phyloP scores from a whole-genome alignment of 139 green algal species.

The Tetraselmis chui region DNA sequence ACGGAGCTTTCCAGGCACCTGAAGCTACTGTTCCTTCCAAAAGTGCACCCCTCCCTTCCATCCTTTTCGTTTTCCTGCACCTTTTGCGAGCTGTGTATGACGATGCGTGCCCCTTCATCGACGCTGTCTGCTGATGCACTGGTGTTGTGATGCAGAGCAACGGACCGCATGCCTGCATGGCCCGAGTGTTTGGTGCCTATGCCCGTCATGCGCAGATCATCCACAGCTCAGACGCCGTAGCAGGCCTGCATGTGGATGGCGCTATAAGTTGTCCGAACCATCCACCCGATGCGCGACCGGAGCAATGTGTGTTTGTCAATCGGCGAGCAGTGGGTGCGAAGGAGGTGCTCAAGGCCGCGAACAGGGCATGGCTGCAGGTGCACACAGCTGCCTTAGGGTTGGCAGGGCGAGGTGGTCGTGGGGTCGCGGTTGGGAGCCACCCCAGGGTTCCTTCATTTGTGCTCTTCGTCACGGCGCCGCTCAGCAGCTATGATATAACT shows the following conservation, averaged over 20 bases:
- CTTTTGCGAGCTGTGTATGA: too few species aligned
- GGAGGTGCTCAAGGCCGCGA: background rate
- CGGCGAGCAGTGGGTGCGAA: background rate
- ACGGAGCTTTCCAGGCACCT: background rate
- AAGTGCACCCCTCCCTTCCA: background rate
- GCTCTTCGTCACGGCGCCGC: background rate
- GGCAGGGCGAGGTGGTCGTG: too few species aligned
- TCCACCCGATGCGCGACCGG: too few species aligned
- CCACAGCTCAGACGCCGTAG: background rate
- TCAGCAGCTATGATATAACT: conserved; percentile 12
- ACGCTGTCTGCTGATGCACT: too few species aligned
- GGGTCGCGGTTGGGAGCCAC: too few species aligned
- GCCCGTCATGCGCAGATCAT: background rate
- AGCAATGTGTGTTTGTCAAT: background rate
- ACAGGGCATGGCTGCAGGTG: too few species aligned
- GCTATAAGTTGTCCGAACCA: background rate
- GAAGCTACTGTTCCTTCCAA: background rate
- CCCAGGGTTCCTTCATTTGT: background rate
- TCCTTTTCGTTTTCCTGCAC: background rate
- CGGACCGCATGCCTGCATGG: background rate
- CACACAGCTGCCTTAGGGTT: too few species aligned
- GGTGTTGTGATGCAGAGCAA: too few species aligned
- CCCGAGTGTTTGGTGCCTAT: background rate
- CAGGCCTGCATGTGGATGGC: background rate
- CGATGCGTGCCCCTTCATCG: too few species aligned